phyloP scores from a whole-genome alignment of 1,284 basidiomycete species.

The Leccinum fallax region DNA sequence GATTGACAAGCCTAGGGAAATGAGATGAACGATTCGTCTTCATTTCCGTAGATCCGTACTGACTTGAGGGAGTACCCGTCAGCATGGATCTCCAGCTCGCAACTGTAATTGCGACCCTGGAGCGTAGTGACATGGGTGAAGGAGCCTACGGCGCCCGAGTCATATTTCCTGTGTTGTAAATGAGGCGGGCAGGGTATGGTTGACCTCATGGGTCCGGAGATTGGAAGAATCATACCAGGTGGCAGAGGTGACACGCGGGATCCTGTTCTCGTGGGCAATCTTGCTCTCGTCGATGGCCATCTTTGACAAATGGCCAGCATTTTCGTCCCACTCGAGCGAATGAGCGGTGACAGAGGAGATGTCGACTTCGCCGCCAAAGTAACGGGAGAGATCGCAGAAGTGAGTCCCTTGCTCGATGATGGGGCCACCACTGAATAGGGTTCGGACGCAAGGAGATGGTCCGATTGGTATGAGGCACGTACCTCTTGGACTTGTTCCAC shows the following conservation, averaged over 20 bases:
- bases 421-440: conserved; percentile 69
- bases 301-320: conserved; percentile 84
- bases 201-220: conserved; percentile 20
- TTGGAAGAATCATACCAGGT: conserved; percentile 57
- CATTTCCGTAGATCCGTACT: conserved; percentile 19
- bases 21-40: conserved; percentile 14
- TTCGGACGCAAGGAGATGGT: conserved; percentile 4
- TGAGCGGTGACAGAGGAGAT: conserved; percentile 82
- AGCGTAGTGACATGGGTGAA: conserved; percentile 88
- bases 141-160: conserved; percentile 87
- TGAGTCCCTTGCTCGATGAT: conserved; percentile 97
- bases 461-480: conserved; percentile 38
- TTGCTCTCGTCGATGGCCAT: conserved; percentile 80
- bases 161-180: conserved; percentile 74
- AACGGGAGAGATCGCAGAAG: conserved; percentile 89
- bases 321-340: conserved; percentile 90
- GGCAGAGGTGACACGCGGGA: conserved; percentile 79
- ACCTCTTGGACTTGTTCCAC: conserved; percentile 97
- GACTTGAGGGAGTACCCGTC: conserved; percentile 86
- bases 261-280: conserved; percentile 78
- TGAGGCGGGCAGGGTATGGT: conserved; percentile 17
- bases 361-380: conserved; percentile 98
- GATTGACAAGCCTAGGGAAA: conserved; percentile 75
- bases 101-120: conserved; percentile 90
- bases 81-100: conserved; percentile 89